Percentiles rank a stretch among this genome's conserved stretches.
These are phyloP conservation scores for Biscogniauxia sp. DNA, from an alignment of 2,329 filamentous ascomycete genomes.

Conservation along the genomic window DNA sequence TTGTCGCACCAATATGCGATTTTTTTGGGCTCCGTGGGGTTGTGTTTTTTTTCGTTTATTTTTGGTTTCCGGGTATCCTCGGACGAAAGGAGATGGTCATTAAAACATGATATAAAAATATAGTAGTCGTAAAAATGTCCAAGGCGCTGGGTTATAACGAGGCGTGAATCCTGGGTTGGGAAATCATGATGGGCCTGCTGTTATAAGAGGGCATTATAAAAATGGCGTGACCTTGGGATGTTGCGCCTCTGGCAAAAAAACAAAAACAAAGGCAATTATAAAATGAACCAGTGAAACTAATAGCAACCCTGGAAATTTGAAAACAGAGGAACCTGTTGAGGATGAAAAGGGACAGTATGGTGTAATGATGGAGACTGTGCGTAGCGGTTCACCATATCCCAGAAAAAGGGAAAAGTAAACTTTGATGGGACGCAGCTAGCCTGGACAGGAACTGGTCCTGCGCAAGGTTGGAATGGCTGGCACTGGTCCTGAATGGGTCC, in stretches of 20 bases:
- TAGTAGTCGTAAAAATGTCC: conserved; percentile 16
- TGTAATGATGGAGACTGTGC: conserved; percentile 49
- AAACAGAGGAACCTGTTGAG: conserved; percentile 52
- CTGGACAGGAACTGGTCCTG: conserved; percentile 28
- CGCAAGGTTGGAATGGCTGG: conserved; percentile 32
- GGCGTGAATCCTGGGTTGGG: not conserved
- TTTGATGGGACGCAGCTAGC: conserved; percentile 41
- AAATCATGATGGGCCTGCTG: not conserved
- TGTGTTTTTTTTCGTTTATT: conserved; percentile 10
- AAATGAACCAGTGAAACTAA: conserved; percentile 32
- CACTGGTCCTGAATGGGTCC: conserved; percentile 37
- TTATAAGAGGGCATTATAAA: not conserved
- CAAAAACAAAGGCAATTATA: conserved; percentile 10
- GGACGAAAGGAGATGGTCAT: conserved; percentile 10
- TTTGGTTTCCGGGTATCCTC: conserved; percentile 15
- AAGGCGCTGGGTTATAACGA: conserved; percentile 2
- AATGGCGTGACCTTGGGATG: conserved; percentile 11
- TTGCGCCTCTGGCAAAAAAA: not conserved
- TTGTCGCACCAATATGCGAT: conserved; percentile 7
- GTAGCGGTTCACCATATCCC: conserved; percentile 52
- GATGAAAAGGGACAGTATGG: conserved; percentile 50
- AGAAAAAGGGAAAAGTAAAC: conserved; percentile 46
- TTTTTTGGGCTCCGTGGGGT: conserved; percentile 9
- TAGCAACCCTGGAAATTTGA: conserved; percentile 51
- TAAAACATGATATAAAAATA: conserved; percentile 21